Percentiles rank a stretch among this genome's conserved stretches.
Evolutionary conservation across 2,329 filamentous ascomycete species (phyloP).

Genomic region (Arachnomyces sp.): DNA sequence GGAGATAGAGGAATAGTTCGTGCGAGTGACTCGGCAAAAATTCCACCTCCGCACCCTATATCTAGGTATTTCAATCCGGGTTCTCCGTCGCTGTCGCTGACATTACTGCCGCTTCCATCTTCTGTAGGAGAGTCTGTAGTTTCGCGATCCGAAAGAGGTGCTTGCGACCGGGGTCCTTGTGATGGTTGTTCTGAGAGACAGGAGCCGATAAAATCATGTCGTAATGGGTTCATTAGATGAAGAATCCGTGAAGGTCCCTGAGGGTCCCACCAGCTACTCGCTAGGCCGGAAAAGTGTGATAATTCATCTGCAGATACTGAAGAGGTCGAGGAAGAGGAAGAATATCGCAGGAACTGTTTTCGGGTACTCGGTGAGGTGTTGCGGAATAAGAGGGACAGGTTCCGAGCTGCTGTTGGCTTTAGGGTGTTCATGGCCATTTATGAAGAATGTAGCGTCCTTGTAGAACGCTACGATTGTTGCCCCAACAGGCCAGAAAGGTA

Average conservation of each 20-base stretch:
- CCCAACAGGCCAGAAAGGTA: too few species aligned
- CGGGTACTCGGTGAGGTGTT: slow-evolving; percentile 5
- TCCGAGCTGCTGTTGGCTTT: slow-evolving; percentile 4
- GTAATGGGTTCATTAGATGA: slow-evolving; percentile 95
- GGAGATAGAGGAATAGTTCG: slow-evolving; percentile 30
- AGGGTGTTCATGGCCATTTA: slow-evolving; percentile 3
- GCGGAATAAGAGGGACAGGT: slow-evolving; percentile 8
- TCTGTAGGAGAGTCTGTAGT: slow-evolving; percentile 19
- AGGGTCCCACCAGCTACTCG: slow-evolving; percentile 94
- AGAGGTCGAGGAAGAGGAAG: slow-evolving; percentile 34
- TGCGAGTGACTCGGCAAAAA: slow-evolving; percentile 69
- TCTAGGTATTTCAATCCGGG: slow-evolving; percentile 67
- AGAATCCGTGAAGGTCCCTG: slow-evolving; percentile 85
- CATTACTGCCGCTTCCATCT: neutral
- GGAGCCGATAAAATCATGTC: slow-evolving; percentile 78
- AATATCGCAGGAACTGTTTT: slow-evolving; percentile 5
- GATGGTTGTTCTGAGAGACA: slow-evolving; percentile 57
- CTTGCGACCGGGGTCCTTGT: slow-evolving; percentile 40
- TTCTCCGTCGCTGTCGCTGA: slow-evolving; percentile 5
- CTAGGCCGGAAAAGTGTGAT: slow-evolving; percentile 88
- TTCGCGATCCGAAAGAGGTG: slow-evolving; percentile 14
- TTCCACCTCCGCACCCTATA: slow-evolving; percentile 90
- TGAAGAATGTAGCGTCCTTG: too few species aligned
- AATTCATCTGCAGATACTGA: slow-evolving; percentile 86
- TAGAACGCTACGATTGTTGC: too few species aligned